Conservation (phyloP, 2,329 filamentous ascomycete genomes). For the Claviceps pusilla region DNA sequence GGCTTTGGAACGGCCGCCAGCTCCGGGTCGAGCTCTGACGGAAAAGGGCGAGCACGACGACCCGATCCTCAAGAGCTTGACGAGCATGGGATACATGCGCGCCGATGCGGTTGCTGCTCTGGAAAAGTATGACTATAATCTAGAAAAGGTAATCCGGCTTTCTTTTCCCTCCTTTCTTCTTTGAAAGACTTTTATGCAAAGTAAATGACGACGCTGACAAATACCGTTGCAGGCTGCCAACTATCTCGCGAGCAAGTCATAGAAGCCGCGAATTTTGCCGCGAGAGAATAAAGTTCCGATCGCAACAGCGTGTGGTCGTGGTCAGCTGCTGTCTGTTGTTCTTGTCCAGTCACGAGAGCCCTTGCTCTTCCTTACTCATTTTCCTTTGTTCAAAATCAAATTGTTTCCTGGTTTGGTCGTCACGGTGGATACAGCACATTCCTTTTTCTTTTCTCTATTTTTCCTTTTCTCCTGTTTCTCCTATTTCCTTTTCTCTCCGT, state of each 20-base stretch:
- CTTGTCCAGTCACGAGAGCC: background rate
- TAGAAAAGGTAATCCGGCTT: conserved; percentile 62
- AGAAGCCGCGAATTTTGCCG: conserved; percentile 4
- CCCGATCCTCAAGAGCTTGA: conserved; percentile 77
- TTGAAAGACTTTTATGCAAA: too few relatives aligned
- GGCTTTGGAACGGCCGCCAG: conserved; percentile 14
- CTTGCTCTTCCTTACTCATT: background rate
- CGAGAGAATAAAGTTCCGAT: background rate
- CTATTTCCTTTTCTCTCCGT: background rate
- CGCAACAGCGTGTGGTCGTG: background rate
- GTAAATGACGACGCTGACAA: conserved; percentile 7
- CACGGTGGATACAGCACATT: background rate
- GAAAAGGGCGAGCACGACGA: conserved; percentile 74
- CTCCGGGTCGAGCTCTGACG: conserved; percentile 50
- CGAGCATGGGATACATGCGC: conserved; percentile 74
- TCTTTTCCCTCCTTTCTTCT: background rate
- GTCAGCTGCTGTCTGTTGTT: background rate
- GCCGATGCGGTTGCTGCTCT: conserved; percentile 61
- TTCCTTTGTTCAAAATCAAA: background rate
- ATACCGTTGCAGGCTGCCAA: conserved; percentile 31
- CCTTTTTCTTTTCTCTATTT: background rate
- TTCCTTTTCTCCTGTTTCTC: background rate
- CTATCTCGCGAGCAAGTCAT: conserved; percentile 40
- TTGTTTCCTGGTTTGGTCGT: background rate
- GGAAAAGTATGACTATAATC: conserved; percentile 91